Percentiles rank a stretch among this genome's conserved stretches.
These are phyloP conservation scores for Aurifilum marmelostoma DNA, from an alignment of 2,329 filamentous ascomycete species.

Conservation along the genomic window DNA sequence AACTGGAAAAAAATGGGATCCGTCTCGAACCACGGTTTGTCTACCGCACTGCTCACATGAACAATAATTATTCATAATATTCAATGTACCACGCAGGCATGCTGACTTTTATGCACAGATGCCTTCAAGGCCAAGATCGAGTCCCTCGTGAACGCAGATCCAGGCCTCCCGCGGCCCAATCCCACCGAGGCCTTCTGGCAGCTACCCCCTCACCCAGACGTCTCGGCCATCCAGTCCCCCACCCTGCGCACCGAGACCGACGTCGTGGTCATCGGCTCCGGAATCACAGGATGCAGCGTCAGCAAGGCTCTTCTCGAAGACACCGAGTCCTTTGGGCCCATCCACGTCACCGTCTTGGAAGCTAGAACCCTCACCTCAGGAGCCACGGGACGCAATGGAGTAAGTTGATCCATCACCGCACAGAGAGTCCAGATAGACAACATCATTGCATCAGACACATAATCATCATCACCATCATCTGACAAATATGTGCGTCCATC, in stretches of 20 bases:
- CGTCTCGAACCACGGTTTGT: neutral
- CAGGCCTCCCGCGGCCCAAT: slow-evolving; percentile 6
- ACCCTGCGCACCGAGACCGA: slow-evolving; percentile 46
- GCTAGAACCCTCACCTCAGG: slow-evolving; percentile 2
- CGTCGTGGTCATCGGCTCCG: slow-evolving; percentile 57
- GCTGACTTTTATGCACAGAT: neutral
- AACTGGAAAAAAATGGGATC: neutral
- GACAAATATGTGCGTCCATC: neutral
- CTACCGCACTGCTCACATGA: neutral
- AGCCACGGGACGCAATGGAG: slow-evolving; percentile 5
- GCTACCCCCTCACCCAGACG: slow-evolving; percentile 6
- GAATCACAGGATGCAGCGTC: slow-evolving; percentile 52
- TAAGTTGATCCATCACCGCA: neutral
- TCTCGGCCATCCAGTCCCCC: slow-evolving; percentile 34
- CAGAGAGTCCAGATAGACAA: no score
- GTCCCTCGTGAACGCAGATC: slow-evolving; percentile 3
- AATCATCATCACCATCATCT: no score
- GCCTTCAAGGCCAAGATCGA: slow-evolving; percentile 4
- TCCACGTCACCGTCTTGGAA: slow-evolving; percentile 24
- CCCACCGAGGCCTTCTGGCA: slow-evolving; percentile 14
- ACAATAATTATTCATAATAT: neutral
- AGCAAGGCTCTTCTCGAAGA: slow-evolving; percentile 31
- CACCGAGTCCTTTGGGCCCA: neutral
- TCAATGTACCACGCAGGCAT: neutral
- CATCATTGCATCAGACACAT: no score